phyloP scores from a whole-genome alignment of 1,284 basidiomycete species.

The Ganoderma sp. region DNA sequence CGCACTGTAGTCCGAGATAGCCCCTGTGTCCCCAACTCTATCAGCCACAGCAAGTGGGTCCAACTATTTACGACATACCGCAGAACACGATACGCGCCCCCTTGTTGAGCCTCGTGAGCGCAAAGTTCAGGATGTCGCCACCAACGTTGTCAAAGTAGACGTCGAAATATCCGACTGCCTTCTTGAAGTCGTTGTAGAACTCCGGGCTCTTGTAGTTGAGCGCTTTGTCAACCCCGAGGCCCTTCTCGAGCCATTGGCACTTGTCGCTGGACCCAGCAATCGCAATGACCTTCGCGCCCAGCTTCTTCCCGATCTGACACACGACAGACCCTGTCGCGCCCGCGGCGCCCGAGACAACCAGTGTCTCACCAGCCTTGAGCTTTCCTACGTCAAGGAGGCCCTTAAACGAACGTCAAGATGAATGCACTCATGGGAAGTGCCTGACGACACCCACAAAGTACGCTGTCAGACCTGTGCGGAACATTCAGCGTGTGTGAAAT shows the following conservation, averaged over 20 bases:
- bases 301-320: constrained; percentile 79
- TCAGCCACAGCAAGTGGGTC: constrained; percentile 16
- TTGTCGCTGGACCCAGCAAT: constrained; percentile 84
- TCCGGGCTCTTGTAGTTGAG: constrained; percentile 87
- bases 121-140: constrained; percentile 81
- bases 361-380: constrained; percentile 80
- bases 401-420: constrained; percentile 45
- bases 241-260: constrained; percentile 80
- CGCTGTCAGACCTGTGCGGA: constrained; percentile 71
- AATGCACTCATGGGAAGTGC: neutral
- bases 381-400: constrained; percentile 83
- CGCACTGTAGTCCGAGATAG: constrained; percentile 82
- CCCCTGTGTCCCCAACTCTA: constrained; percentile 50
- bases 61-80: constrained; percentile 46
- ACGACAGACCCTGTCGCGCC: constrained; percentile 83
- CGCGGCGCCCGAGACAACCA: constrained; percentile 88
- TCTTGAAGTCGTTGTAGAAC: constrained; percentile 72
- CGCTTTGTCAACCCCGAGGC: constrained; percentile 82
- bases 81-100: constrained; percentile 81
- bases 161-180: constrained; percentile 68
- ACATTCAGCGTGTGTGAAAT: neutral
- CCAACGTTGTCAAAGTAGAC: constrained; percentile 91
- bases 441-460: constrained; percentile 66
- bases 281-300: constrained; percentile 82
- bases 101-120: constrained; percentile 75